These are phyloP conservation scores for Ogataea pilisensis DNA, from an alignment of 805 yeast genomes.

Conservation along the genomic window DNA sequence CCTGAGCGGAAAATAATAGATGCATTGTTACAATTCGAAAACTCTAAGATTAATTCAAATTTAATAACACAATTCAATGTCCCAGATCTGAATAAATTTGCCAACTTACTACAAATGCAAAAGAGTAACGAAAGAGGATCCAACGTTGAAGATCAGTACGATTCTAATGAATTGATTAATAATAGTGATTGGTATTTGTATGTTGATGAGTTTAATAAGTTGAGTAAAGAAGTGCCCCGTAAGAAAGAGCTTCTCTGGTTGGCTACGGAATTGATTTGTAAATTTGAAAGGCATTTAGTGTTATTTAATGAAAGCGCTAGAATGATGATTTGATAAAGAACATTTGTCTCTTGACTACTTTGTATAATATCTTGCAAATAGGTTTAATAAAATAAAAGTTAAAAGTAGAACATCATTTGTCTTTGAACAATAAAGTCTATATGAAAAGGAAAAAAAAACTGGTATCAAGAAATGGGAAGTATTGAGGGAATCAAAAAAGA, in stretches of 20 bases:
- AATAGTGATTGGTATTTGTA: conserved; percentile 12
- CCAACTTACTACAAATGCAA: conserved; percentile 1
- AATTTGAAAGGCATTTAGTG: conserved; percentile 20
- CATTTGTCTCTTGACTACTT: not conserved
- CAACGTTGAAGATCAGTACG: not conserved
- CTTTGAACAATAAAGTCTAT: too few relatives aligned
- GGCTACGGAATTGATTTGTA: conserved; percentile 5
- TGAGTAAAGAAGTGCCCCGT: not conserved
- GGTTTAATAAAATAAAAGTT: not conserved
- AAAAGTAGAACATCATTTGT: too few relatives aligned
- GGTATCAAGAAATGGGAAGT: too few relatives aligned
- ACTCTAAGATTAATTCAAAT: not conserved
- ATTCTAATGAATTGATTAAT: not conserved
- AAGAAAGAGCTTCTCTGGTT: conserved; percentile 6
- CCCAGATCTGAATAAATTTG: conserved; percentile 7
- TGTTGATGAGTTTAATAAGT: conserved; percentile 3
- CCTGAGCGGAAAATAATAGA: conserved; percentile 15
- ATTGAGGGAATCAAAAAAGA: too few relatives aligned
- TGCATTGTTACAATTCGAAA: conserved; percentile 21
- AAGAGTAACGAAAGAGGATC: not conserved
- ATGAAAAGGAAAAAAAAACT: too few relatives aligned
- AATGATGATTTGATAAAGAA: conserved; percentile 9
- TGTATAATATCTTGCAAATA: too few relatives aligned
- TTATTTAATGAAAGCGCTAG: conserved; percentile 19
- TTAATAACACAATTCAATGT: conserved; percentile 1